Base-by-base conservation (phyloP, 192 early-diverging fungal genomes). In the Backusella tarrabulga region DNA sequence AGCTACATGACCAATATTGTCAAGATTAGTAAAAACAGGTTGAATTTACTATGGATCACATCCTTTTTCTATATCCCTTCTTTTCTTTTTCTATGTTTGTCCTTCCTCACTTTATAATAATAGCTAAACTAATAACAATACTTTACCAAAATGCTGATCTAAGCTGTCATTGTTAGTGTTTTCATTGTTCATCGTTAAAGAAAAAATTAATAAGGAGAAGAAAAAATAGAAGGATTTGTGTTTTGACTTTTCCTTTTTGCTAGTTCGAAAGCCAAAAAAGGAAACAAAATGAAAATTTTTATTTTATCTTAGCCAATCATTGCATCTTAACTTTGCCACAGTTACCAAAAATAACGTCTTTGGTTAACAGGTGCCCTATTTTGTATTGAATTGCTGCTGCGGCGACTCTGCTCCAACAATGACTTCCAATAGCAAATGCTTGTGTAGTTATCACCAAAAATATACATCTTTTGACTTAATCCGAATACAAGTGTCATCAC, bases 91-190 rank as follows among this genome's bases (percentile, higher is more conserved):
- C 12, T 29, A 0, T 26, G 0, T n/a, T 17, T 44, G 4, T 4
- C 15, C 5, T 50, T 50, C n/a, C 34, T 15, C 23, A 66, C 29
- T 23, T 9, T 11, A 56, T 56, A 56, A 21, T 26, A 56, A 26
- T 21, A 54, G 34, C 71, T 6, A 54, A n/a, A 7, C 19, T 21
- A 17, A 4, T 19, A 63, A 3, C 11, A 73, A 32, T 38, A 7
- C 17, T 86, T 83, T 90, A 92, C 91, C 91, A 84, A 92, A 83
- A 42, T 85, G 89, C 90, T 91, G 90, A 87, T 91, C 88, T 86
- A 92, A 88, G 88, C 89, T 89, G 75, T 84, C 89, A 81, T 85
- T 72, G 23, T 63, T 63, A 26, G 11, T 63, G 21, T 63, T 63
- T 63, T 23, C 56, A 63, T 63, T 63, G 56, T 63, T 63, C 56